Conservation (phyloP, 202 grass and related monocot genomes). For the Musa balbisiana region DNA sequence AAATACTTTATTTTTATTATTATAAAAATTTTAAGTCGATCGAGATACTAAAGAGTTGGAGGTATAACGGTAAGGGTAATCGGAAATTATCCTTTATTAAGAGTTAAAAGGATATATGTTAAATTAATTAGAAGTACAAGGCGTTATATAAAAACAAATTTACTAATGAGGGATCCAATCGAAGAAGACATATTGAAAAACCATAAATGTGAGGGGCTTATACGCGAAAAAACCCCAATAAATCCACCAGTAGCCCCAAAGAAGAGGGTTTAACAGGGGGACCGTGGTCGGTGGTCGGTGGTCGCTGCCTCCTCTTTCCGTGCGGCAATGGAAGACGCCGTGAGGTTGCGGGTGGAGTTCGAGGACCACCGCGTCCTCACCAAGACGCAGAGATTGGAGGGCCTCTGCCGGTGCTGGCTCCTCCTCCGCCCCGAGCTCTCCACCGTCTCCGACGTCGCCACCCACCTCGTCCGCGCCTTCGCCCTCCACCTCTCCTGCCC, state of each 20-base stretch:
- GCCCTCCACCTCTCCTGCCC: constrained; percentile 43
- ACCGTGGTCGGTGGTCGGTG: background rate
- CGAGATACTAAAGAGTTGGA: too few relatives aligned
- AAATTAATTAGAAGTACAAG: too few relatives aligned
- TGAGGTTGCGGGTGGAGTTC: constrained; percentile 68
- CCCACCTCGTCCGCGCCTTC: constrained; percentile 42
- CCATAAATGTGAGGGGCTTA: background rate
- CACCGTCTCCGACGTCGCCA: constrained; percentile 53
- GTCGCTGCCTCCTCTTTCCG: too few relatives aligned
- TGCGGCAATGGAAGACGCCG: constrained; percentile 9
- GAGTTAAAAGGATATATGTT: too few relatives aligned
- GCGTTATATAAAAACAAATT: too few relatives aligned
- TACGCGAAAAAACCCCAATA: background rate
- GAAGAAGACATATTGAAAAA: background rate
- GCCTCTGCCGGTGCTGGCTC: constrained; percentile 72
- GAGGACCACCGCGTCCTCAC: constrained; percentile 43
- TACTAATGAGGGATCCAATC: too few relatives aligned
- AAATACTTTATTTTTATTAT: too few relatives aligned
- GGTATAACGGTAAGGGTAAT: too few relatives aligned
- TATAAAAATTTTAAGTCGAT: too few relatives aligned
- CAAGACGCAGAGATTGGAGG: constrained; percentile 35
- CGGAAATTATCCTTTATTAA: too few relatives aligned
- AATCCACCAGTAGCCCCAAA: background rate
- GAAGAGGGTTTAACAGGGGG: background rate
- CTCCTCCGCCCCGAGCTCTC: constrained; percentile 49